phyloP scores from a whole-genome alignment of 148 eudicot species.

The Chenopodium suecicum region DNA sequence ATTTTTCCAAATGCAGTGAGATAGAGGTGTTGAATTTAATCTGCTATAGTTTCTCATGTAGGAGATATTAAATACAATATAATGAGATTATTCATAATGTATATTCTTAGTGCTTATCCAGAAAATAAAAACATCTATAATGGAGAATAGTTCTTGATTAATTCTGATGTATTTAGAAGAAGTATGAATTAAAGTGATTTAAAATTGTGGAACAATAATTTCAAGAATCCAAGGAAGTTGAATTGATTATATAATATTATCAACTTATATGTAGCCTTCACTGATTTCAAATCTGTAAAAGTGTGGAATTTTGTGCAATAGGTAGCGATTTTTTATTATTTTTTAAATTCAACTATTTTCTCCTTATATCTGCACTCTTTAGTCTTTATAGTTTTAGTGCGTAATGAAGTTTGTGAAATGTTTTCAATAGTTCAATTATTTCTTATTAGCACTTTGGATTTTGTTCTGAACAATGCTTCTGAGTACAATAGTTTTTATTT shows the following conservation, averaged over 20 bases:
- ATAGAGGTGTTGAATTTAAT: background rate
- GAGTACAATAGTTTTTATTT: background rate
- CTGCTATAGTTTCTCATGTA: background rate
- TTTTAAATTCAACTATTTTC: background rate
- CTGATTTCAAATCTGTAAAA: background rate
- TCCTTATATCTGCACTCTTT: background rate
- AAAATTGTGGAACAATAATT: background rate
- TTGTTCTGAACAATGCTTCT: background rate
- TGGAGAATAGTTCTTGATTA: background rate
- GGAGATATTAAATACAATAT: background rate
- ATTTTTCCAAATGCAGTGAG: background rate
- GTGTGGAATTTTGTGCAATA: background rate
- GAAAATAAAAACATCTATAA: background rate
- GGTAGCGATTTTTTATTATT: background rate
- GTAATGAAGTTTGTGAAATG: background rate
- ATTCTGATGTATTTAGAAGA: background rate
- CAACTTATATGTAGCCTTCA: background rate
- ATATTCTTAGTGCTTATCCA: background rate
- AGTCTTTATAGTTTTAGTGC: background rate
- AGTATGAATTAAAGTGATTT: background rate
- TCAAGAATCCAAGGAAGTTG: background rate
- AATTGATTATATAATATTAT: background rate
- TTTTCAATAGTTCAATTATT: background rate
- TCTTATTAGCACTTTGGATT: background rate
- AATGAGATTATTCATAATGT: background rate